phyloP scores from a whole-genome alignment of 768 basidiomycete genomes.

The Wakefieldia striispora region DNA sequence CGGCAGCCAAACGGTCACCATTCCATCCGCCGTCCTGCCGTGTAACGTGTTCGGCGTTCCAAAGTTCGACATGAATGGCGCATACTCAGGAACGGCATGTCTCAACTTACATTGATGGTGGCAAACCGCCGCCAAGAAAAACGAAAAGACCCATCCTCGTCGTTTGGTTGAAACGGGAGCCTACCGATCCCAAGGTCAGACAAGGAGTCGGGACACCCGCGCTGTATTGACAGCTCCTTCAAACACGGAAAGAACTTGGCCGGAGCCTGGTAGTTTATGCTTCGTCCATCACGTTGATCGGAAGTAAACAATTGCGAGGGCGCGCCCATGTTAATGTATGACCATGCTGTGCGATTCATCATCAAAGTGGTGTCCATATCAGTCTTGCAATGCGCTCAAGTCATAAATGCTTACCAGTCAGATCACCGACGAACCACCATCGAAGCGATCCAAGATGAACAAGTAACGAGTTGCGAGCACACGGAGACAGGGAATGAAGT shows the following conservation, averaged over 20 bases:
- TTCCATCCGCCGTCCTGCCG: neutral
- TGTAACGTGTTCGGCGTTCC: no score
- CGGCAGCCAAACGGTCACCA: neutral
- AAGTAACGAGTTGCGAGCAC: neutral
- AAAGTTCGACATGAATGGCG: neutral
- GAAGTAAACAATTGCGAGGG: neutral
- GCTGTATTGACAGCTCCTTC: neutral
- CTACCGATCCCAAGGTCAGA: no score
- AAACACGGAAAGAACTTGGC: neutral
- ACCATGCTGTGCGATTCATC: conserved; percentile 15
- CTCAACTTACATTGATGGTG: no score
- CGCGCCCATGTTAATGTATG: neutral
- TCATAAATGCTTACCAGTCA: no score
- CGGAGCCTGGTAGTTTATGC: conserved; percentile 2
- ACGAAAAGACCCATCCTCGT: no score
- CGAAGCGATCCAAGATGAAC: neutral
- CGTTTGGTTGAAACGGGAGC: no score
- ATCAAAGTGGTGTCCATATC: no score
- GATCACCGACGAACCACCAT: neutral
- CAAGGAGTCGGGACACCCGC: no score
- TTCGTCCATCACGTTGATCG: neutral
- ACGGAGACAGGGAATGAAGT: neutral
- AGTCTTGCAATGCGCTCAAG: no score
- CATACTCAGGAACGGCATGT: conserved; percentile 3
- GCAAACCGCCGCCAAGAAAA: no score